These are phyloP conservation scores for Flaveria sonorensis DNA, from an alignment of 129 eudicot species.

Conservation along the genomic window DNA sequence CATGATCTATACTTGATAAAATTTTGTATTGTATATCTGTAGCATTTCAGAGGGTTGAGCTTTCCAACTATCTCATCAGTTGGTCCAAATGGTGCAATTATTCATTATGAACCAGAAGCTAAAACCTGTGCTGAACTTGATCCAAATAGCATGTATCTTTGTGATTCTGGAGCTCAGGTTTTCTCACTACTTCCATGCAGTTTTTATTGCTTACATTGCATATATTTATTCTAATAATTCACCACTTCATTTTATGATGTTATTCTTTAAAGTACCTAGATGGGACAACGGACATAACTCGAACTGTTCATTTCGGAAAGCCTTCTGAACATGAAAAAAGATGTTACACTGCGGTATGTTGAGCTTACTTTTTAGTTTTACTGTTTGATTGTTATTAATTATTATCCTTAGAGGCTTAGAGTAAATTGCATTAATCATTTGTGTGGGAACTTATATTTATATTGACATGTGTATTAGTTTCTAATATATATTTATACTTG, in stretches of 20 bases:
- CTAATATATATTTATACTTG: not conserved
- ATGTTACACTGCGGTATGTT: constrained; percentile 88
- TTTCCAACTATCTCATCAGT: constrained; percentile 98
- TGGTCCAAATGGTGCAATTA: constrained; percentile 94
- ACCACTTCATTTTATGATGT: constrained; percentile 11
- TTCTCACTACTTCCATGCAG: constrained; percentile 8
- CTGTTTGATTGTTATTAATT: constrained; percentile 15
- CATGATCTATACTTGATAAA: not conserved
- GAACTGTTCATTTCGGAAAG: constrained; percentile 95
- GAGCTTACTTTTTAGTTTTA: constrained; percentile 3
- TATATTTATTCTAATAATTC: constrained; percentile 1
- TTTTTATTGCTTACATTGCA: not conserved
- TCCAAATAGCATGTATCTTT: constrained; percentile 83
- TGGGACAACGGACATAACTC: constrained; percentile 97
- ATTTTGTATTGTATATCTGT: constrained; percentile 29
- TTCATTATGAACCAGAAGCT: constrained; percentile 79
- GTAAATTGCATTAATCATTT: not conserved
- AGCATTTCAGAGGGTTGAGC: constrained; percentile 96
- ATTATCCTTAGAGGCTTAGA: not conserved
- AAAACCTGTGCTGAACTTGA: constrained; percentile 92
- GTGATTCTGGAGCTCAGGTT: constrained; percentile 99
- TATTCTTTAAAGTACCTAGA: constrained; percentile 67
- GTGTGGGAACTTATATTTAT: not conserved
- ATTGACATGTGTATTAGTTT: not conserved
- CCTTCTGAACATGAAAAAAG: constrained; percentile 93